Base-by-base conservation (phyloP, 2,329 filamentous ascomycete species). In the Claviceps maximensis region DNA sequence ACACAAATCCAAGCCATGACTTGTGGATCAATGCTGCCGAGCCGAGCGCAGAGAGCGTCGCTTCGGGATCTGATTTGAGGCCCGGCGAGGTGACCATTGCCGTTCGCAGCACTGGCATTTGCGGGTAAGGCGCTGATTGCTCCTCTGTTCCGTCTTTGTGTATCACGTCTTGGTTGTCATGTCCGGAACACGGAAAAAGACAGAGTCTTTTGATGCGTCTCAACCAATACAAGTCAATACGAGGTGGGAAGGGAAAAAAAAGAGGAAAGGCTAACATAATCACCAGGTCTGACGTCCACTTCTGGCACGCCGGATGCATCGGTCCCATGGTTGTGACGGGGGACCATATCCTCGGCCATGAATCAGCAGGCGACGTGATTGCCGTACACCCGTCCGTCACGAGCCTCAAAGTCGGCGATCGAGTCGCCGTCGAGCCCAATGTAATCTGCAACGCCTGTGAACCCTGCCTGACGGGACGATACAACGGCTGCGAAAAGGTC, bases 251-350 rank as follows among this genome's bases (percentile, higher is more conserved):
- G n/a, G 17, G 8, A 29, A 29, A 29, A 29, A 29, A 8, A 8
- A 29, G 8, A 4, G 21, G 13, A 3, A 15, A 17, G 13, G 46
- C 51, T 53, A 40, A 47, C 33, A 19, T 29, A 15, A n/a, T n/a
- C 17, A 17, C 50, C 62, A 91, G 87, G 54, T 95, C 88, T 56
- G 90, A 96, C 69, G 84, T 97, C 53, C 91, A 97, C 73, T 97
- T 97, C 75, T 97, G 91, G 91, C 88, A 94, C 67, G 86, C 86
- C 49, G 91, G 91, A 59, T 87, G 87, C 73, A 97, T 97, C 66
- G 91, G 91, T 29, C 90, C 90, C 60, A 96, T 96, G 90, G 84
- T 96, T 58, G 91, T 97, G 48, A 79, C 79, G 60, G 86, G 79
- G 63, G 85, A 90, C 64, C 91, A 96, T 69, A 89, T 96, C 64